These are phyloP conservation scores for Camelina neglecta DNA, from an alignment of 345 rosid species.

Conservation along the genomic window DNA sequence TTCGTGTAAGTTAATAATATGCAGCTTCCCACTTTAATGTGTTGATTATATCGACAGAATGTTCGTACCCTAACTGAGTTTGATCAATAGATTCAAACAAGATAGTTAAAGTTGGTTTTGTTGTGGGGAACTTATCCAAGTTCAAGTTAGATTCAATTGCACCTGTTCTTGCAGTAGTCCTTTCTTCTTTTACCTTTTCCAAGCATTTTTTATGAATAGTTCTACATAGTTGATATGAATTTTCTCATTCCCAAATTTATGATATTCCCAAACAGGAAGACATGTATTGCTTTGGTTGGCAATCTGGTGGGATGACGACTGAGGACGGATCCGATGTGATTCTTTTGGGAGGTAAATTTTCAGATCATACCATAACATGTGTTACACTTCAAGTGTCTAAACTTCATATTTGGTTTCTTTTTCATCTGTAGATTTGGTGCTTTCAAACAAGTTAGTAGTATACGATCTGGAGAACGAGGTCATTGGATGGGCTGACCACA, in stretches of 20 bases:
- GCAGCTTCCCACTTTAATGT: slow-evolving; percentile 12
- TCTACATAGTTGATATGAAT: neutral
- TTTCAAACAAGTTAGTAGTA: slow-evolving; percentile 83
- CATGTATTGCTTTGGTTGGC: slow-evolving; percentile 88
- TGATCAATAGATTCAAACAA: neutral
- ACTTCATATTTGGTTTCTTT: slow-evolving; percentile 3
- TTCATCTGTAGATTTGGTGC: slow-evolving; percentile 75
- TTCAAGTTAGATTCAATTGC: too few species aligned
- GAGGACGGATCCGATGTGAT: slow-evolving; percentile 64
- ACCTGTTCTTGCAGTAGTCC: too few species aligned
- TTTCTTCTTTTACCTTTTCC: too few species aligned
- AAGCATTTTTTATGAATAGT: too few species aligned
- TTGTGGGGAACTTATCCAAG: neutral
- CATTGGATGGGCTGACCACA: slow-evolving; percentile 87
- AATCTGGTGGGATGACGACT: slow-evolving; percentile 64
- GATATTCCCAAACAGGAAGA: slow-evolving; percentile 56
- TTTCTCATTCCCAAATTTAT: slow-evolving; percentile 14
- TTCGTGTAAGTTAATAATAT: slow-evolving; percentile 57
- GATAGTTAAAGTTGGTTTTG: slow-evolving; percentile 5
- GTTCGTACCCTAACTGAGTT: neutral
- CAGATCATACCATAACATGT: slow-evolving; percentile 8
- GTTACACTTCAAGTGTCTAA: neutral
- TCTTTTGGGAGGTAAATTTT: slow-evolving; percentile 79
- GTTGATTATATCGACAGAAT: neutral
- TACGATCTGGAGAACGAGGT: slow-evolving; percentile 80